Percentiles rank a stretch among this genome's conserved stretches.
phyloP scores from a whole-genome alignment of 257 asterid species.

The Solanum okadae region DNA sequence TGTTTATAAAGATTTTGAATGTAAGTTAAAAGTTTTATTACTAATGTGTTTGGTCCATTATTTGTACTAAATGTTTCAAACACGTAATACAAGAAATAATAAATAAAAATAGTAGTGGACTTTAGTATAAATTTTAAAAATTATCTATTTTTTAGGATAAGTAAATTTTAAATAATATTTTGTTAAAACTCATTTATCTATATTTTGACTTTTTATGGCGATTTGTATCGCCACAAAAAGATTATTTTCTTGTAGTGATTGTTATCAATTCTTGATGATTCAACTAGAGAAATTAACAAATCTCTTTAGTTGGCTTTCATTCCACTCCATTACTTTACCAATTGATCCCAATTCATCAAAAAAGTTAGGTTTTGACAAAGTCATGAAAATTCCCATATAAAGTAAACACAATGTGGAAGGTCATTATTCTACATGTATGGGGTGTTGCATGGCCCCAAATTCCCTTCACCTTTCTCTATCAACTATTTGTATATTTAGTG shows the following conservation, averaged over 20 bases:
- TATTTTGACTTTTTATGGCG: too few species aligned
- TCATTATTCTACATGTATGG: background rate
- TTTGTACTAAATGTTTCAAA: too few species aligned
- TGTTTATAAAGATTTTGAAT: too few species aligned
- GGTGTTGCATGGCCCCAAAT: background rate
- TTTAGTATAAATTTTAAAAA: too few species aligned
- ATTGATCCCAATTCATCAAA: background rate
- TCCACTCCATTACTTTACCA: background rate
- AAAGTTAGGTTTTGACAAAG: background rate
- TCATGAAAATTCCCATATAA: conserved; percentile 1
- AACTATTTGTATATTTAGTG: background rate
- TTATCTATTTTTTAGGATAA: too few species aligned
- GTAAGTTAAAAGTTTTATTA: too few species aligned
- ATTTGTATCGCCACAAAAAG: too few species aligned
- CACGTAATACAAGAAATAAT: too few species aligned
- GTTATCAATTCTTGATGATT: background rate
- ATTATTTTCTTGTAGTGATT: background rate
- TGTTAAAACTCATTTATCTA: too few species aligned
- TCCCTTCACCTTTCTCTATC: background rate
- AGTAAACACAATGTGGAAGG: conserved; percentile 1
- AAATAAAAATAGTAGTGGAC: too few species aligned
- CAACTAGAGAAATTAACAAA: background rate
- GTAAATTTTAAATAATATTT: too few species aligned
- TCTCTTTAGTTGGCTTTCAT: background rate
- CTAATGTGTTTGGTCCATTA: too few species aligned